A percentile compares a stretch with the other conserved stretches of the same genome.
Conservation (phyloP, 148 eudicot genomes). For the Silene conica region DNA sequence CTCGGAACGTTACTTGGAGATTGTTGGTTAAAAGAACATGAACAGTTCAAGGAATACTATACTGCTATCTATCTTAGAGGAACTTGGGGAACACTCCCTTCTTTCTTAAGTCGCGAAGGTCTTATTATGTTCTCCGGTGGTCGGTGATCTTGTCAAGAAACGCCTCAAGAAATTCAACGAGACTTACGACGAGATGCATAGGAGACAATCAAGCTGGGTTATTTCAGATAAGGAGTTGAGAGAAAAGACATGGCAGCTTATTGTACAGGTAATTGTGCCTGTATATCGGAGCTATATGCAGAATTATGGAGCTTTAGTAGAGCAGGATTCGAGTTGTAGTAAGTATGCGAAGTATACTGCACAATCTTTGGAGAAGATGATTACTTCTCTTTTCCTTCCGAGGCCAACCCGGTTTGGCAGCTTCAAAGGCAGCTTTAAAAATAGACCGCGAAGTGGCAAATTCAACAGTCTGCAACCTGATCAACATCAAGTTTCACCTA, state of each 20-base stretch:
- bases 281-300: slow-evolving; percentile 84
- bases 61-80: slow-evolving; percentile 48
- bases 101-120: slow-evolving; percentile 73
- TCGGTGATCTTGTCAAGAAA: slow-evolving; percentile 77
- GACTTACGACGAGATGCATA: slow-evolving; percentile 64
- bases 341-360: slow-evolving; percentile 76
- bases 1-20: slow-evolving; percentile 60
- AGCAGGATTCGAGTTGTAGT: slow-evolving; percentile 65
- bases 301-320: slow-evolving; percentile 77
- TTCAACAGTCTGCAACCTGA: slow-evolving; percentile 42
- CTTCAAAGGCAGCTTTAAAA: slow-evolving; percentile 61
- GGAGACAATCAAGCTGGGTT: slow-evolving; percentile 58
- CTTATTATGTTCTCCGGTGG: slow-evolving; percentile 76
- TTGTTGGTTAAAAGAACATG: slow-evolving; percentile 62
- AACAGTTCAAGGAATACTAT: slow-evolving; percentile 57
- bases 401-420: slow-evolving; percentile 49
- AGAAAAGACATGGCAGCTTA: slow-evolving; percentile 61
- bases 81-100: slow-evolving; percentile 71
- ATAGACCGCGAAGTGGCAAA: slow-evolving; percentile 57
- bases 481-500: slow-evolving; percentile 38
- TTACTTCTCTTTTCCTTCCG: slow-evolving; percentile 51
- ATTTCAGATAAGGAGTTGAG: slow-evolving; percentile 58
- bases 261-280: slow-evolving; percentile 76
- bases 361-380: slow-evolving; percentile 59
- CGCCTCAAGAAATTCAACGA: slow-evolving; percentile 64